Percentiles rank a stretch among this genome's conserved stretches.
Conservation (phyloP, 768 basidiomycete genomes). For the Mycena indigotica region DNA sequence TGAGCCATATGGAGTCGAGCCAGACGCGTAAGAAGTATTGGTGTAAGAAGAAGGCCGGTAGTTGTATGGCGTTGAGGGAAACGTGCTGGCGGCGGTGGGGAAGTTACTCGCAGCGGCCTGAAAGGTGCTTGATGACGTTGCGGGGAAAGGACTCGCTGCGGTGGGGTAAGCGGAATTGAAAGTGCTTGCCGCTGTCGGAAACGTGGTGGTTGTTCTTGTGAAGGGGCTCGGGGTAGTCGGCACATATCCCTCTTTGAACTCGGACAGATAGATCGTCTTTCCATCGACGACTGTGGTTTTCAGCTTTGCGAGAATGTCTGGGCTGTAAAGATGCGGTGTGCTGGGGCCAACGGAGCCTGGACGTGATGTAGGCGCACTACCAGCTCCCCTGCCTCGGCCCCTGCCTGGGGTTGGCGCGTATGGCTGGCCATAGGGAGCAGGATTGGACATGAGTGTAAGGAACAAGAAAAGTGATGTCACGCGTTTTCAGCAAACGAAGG, state of each 20-base stretch:
- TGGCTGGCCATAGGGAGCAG: not conserved
- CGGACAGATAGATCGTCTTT: not conserved
- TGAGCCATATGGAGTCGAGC: not conserved
- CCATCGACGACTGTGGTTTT: not conserved
- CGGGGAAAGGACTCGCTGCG: not conserved
- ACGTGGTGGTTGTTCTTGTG: not conserved
- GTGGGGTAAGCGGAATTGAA: not conserved
- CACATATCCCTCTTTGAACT: not conserved
- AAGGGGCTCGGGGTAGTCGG: not conserved
- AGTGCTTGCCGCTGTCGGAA: not conserved
- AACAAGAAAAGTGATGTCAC: not conserved
- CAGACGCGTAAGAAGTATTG: not conserved
- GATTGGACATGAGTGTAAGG: not conserved
- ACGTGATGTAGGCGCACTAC: not conserved
- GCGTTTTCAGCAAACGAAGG: not conserved
- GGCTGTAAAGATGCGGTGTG: not conserved
- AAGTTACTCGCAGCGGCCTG: not conserved
- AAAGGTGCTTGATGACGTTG: not conserved
- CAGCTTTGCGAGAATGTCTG: not conserved
- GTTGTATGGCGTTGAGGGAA: not conserved
- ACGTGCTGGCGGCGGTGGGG: not conserved
- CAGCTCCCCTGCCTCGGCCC: not conserved
- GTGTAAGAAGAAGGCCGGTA: not conserved
- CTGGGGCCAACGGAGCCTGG: not conserved
- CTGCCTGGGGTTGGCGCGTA: not conserved